Percentiles rank a stretch among this genome's conserved stretches.
Evolutionary conservation across 495 filamentous ascomycete species (phyloP).

Genomic region (Xylaria bambusicola): DNA sequence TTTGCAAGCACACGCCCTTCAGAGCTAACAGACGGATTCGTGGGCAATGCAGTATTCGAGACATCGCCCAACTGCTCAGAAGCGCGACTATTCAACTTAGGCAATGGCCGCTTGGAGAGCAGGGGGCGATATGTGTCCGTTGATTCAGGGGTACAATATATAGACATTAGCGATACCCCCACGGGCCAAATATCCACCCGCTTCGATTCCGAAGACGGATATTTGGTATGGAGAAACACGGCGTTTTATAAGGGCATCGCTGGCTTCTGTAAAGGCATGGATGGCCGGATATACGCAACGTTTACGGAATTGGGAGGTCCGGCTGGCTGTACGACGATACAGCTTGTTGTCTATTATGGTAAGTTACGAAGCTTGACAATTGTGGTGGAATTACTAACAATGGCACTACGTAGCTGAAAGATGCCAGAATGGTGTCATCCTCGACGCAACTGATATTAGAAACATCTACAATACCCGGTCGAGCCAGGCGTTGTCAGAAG

Average conservation of each 20-base stretch:
- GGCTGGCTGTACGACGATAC: not conserved
- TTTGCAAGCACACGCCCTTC: not conserved
- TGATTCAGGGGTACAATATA: not conserved
- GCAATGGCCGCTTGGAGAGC: conserved; percentile 1
- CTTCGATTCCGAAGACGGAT: conserved; percentile 1
- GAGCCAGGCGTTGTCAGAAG: too few relatives aligned
- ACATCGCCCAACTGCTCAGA: not conserved
- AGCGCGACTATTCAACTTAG: conserved; percentile 1
- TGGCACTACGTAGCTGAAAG: not conserved
- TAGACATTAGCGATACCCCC: not conserved
- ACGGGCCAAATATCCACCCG: not conserved
- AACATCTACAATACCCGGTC: not conserved
- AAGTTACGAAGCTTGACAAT: not conserved
- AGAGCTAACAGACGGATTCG: not conserved
- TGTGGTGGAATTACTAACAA: not conserved
- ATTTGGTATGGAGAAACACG: conserved; percentile 13
- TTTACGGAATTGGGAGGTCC: conserved; percentile 8
- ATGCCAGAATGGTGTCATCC: not conserved
- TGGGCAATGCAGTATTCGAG: not conserved
- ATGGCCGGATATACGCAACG: conserved; percentile 5
- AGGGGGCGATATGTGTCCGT: not conserved
- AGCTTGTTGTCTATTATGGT: conserved; percentile 4
- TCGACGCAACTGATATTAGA: not conserved
- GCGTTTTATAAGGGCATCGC: conserved; percentile 8
- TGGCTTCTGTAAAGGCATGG: not conserved